A percentile compares a stretch with the other conserved stretches of the same genome.
These are phyloP conservation scores for Arthroderma uncinatum DNA, from an alignment of 2,329 filamentous ascomycete genomes.

Conservation along the genomic window DNA sequence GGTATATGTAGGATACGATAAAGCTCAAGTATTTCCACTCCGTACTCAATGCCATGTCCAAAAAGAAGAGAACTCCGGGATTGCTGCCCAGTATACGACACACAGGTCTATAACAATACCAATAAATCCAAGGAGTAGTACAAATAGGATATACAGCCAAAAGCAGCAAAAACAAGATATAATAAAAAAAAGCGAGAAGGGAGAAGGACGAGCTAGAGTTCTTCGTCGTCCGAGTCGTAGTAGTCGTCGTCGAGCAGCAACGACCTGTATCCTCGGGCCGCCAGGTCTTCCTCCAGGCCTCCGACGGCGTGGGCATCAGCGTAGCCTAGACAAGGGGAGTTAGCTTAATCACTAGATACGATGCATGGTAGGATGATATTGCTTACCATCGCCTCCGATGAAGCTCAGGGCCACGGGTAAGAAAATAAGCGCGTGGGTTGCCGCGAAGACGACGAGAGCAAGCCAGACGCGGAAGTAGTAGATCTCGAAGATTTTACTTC, in stretches of 20 bases:
- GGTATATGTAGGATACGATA: background rate
- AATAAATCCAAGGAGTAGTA: background rate
- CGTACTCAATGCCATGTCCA: background rate
- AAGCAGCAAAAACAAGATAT: conserved; percentile 1
- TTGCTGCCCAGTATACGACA: background rate
- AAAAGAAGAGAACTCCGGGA: background rate
- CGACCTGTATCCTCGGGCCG: conserved; percentile 64
- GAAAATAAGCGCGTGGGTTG: conserved; percentile 79
- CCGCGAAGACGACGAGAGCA: conserved; percentile 78
- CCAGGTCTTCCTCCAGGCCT: conserved; percentile 79
- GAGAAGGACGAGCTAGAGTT: conserved; percentile 10
- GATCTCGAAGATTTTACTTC: conserved; percentile 97
- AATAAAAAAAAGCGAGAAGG: background rate
- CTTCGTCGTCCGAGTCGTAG: conserved; percentile 60
- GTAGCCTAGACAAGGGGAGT: conserved; percentile 48
- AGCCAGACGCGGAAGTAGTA: conserved; percentile 99
- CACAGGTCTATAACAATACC: background rate
- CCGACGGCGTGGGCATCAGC: conserved; percentile 78
- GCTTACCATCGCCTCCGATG: conserved; percentile 63
- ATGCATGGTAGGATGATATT: background rate
- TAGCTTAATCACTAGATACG: conserved; percentile 7
- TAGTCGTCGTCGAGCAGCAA: conserved; percentile 66
- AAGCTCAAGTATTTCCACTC: background rate
- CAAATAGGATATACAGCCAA: conserved; percentile 8
- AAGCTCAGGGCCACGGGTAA: conserved; percentile 81